A percentile compares a stretch with the other conserved stretches of the same genome.
Evolutionary conservation across 805 yeast species (phyloP).

Genomic region (Suhomyces prunicola): DNA sequence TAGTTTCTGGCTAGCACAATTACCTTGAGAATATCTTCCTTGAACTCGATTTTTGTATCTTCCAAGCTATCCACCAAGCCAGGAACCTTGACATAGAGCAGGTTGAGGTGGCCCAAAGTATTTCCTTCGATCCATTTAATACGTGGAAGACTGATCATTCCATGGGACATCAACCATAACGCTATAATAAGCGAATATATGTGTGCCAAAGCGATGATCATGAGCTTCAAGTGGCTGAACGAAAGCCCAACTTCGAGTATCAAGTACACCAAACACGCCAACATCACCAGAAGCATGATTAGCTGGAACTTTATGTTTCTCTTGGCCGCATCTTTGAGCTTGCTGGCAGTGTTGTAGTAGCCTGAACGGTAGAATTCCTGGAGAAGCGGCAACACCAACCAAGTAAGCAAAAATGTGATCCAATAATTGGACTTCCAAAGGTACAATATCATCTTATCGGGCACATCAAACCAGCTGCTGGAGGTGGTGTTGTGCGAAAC

Average conservation of each 20-base stretch:
- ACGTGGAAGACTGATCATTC: slow-evolving; percentile 66
- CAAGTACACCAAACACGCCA: slow-evolving; percentile 58
- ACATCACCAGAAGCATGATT: slow-evolving; percentile 49
- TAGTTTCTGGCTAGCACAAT: slow-evolving; percentile 47
- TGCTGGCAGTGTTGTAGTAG: slow-evolving; percentile 44
- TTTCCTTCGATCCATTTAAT: slow-evolving; percentile 37
- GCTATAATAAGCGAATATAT: slow-evolving; percentile 72
- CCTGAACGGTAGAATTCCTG: slow-evolving; percentile 77
- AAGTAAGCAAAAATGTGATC: slow-evolving; percentile 75
- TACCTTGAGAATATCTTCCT: slow-evolving; percentile 62
- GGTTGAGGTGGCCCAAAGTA: slow-evolving; percentile 26
- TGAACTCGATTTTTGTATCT: slow-evolving; percentile 59
- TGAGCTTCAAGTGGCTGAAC: slow-evolving; percentile 54
- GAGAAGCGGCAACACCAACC: slow-evolving; percentile 69
- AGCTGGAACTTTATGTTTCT: slow-evolving; percentile 60
- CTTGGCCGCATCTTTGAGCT: slow-evolving; percentile 55
- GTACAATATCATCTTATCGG: slow-evolving; percentile 44
- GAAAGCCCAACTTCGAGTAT: slow-evolving; percentile 52
- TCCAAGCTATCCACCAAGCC: slow-evolving; percentile 54
- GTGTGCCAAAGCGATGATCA: slow-evolving; percentile 74
- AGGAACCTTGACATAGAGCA: slow-evolving; percentile 54
- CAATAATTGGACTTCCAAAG: slow-evolving; percentile 78
- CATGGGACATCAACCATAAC: slow-evolving; percentile 83
- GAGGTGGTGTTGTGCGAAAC: slow-evolving; percentile 47
- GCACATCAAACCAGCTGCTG: slow-evolving; percentile 44